These are phyloP conservation scores for Cephaloascus fragrans DNA, from an alignment of 805 yeast species.

Conservation along the genomic window DNA sequence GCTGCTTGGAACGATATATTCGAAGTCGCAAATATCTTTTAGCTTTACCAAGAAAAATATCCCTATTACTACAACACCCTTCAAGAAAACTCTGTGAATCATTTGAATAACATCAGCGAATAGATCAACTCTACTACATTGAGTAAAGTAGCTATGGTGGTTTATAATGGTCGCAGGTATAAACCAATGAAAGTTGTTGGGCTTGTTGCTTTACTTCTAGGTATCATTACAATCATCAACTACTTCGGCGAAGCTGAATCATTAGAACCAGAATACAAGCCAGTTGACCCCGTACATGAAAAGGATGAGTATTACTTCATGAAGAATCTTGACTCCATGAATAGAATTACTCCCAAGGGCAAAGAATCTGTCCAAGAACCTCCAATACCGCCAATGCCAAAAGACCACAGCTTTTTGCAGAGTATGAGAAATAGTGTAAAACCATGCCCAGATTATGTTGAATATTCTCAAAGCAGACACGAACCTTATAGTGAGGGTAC, in stretches of 20 bases:
- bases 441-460: conserved; percentile 55
- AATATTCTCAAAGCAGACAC: conserved; percentile 46
- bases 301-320: conserved; percentile 1
- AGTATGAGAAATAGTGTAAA: not conserved
- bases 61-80: too few species aligned
- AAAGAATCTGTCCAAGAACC: not conserved
- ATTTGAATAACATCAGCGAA: too few species aligned
- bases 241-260: conserved; percentile 10
- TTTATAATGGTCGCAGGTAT: not conserved
- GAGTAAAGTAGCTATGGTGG: too few species aligned
- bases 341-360: not conserved
- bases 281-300: conserved; percentile 2
- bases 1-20: too few species aligned
- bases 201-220: not conserved
- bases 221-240: not conserved
- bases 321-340: not conserved
- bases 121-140: too few species aligned
- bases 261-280: not conserved
- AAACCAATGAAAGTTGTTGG: not conserved
- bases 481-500: conserved; percentile 51
- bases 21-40: too few species aligned
- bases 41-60: too few species aligned
- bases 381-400: not conserved
- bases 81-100: too few species aligned
- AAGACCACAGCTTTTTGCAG: not conserved